Base-by-base conservation (phyloP, 2,329 filamentous ascomycete genomes). In the Monosporascus sp. region DNA sequence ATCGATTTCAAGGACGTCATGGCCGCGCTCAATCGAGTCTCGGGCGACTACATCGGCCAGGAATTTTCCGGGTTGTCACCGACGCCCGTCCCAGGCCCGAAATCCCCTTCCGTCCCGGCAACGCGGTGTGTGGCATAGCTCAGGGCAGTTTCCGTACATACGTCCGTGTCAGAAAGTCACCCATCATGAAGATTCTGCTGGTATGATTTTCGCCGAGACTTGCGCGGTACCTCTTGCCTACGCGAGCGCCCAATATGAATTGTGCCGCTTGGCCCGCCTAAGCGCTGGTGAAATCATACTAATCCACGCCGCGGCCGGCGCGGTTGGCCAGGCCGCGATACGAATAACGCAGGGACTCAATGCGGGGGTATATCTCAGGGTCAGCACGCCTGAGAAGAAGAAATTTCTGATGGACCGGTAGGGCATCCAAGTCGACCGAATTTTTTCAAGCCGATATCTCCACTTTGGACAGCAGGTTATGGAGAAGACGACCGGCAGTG, bases 301-400 rank as follows among this genome's bases (percentile, higher is more conserved):
- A 15, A 60, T 62, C 17, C 61, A 63, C 28, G 45, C 56, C 0
- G 61, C 58, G 5, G 31, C 58, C 9, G 58, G 60, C 3, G 57
- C 52, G 14, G 47, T 58, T 6, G 54, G 58, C 1, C 52, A 57
- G 40, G 54, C 57, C 2, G 54, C 55, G 20, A 53, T 60, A 17
- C 47, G 51, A 6, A 5, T 63, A 5, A 55, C 59, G 1, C 44
- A 58, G 9, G 44, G 51, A 22, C n/a, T 50, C 14, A 57, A 57
- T 2, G 51, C 49, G 6, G 46, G 57, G 7, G 51, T 62, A 9
- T 63, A 48, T 43, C 56, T 48, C 5, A 63, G 57, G 0, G 55
- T 51, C 7, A 48, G 52, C 1, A 48, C 51, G 2, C 41, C 46
- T 9, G 56, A 47, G 18, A 61, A 61, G 51, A 35, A 51, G 15